Base-by-base conservation (phyloP, 345 rosid genomes). In the Excoecaria agallocha region DNA sequence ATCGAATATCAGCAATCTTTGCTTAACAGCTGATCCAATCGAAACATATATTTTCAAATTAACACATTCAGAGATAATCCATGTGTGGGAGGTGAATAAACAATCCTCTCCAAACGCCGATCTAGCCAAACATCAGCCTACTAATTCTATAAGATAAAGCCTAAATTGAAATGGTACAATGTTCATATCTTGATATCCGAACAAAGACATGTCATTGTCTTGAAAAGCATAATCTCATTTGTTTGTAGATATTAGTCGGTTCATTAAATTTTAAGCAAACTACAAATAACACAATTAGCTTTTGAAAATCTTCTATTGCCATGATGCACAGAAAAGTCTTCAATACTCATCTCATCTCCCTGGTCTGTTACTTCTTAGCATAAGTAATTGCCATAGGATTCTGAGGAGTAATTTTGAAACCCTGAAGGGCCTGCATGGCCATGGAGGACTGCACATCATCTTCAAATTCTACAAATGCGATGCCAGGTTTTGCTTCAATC, bases 401-500 rank as follows among this genome's bases (percentile, higher is more conserved):
- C 77, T 91, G 96, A 8, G 96, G 94, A 72, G 93, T 84, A 76
- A 95, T 89, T 79, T 89, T 88, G 87, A 96, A 96, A 60, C 90
- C 92, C 67, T 93, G 98, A 78, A 96, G 98, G 72, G 93, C 86
- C 79, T 90, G 89, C 94, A 90, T 87, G 46, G 99, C 93, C 85
- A 88, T 84, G 60, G 89, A 88, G 16, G 97, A 89, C 72, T 95
- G 93, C 72, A 78, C 88, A 17, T 95, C 98, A 46, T 93, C 96
- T 81, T 90, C 99, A 46, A 74, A 93, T 74, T 96, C 99, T 5
- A 91, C 93, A 68, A 93, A 93, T 0, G 99, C 98, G 62, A 96
- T 96, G 49, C 98, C 97, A 11, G 98, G 99, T 74, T 90, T 93
- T 17, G 98, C 96, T 77, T 87, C 90, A 24, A 90, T 80, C 99